These are phyloP conservation scores for Ceratocystis destructans DNA, from an alignment of 2,329 filamentous ascomycete genomes.

Conservation along the genomic window DNA sequence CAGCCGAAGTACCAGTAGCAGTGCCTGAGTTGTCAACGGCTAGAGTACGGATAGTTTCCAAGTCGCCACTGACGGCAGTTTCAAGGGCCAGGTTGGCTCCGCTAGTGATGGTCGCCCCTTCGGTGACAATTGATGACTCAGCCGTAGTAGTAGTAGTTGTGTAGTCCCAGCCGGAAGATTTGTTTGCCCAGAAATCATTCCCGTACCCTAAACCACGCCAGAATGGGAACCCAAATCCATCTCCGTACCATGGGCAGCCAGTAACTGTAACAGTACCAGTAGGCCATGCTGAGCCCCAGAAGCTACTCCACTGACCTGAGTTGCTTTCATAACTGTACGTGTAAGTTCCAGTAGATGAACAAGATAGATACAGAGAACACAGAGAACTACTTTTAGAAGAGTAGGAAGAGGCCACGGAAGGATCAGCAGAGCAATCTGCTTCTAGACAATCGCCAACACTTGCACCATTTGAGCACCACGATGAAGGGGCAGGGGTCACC, in stretches of 20 bases:
- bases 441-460: constrained; percentile 21
- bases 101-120: constrained; percentile 18
- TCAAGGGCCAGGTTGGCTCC: constrained; percentile 18
- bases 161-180: constrained; percentile 21
- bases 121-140: constrained; percentile 7
- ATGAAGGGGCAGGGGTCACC: constrained; percentile 21
- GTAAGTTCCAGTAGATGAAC: constrained; percentile 22
- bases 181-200: constrained; percentile 20
- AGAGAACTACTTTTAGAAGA: constrained; percentile 21
- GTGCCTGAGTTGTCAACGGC: constrained; percentile 18
- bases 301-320: constrained; percentile 18
- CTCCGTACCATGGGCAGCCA: constrained; percentile 23
- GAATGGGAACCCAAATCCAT: constrained; percentile 21
- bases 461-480: constrained; percentile 20
- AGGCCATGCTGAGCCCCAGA: constrained; percentile 20
- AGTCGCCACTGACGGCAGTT: constrained; percentile 18
- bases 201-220: constrained; percentile 22
- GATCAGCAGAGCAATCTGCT: constrained; percentile 21
- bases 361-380: constrained; percentile 21
- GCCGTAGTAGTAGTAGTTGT: constrained; percentile 22
- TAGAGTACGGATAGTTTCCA: constrained; percentile 21
- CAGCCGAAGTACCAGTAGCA: constrained; percentile 13
- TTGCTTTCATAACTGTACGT: constrained; percentile 21
- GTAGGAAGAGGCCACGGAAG: constrained; percentile 21
- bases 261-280: constrained; percentile 22